A percentile compares a stretch with the other conserved stretches of the same genome.
These are phyloP conservation scores for Boletus reticulatus DNA, from an alignment of 768 basidiomycete species.

Conservation along the genomic window DNA sequence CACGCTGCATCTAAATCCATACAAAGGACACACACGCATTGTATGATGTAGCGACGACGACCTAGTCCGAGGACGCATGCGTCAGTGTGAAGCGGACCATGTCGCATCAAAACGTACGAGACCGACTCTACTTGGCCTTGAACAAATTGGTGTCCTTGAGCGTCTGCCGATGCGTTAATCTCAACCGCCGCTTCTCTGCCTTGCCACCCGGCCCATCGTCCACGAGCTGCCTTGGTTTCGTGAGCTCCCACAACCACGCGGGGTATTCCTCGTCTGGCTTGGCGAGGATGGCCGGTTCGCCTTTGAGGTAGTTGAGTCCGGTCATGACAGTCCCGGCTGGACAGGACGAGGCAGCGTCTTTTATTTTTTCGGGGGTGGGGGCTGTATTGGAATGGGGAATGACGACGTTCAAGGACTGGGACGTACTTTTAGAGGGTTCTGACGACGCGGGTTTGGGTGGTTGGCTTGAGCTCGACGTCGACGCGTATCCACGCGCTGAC, in stretches of 20 bases:
- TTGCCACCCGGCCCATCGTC: slow-evolving; percentile 77
- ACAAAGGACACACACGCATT: no score
- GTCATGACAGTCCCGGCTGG: slow-evolving; percentile 67
- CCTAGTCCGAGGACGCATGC: not conserved
- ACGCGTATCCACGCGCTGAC: slow-evolving; percentile 15
- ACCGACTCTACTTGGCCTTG: slow-evolving; percentile 59
- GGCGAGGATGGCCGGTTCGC: slow-evolving; percentile 73
- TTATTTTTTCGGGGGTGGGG: not conserved
- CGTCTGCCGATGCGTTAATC: slow-evolving; percentile 59
- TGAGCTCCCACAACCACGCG: slow-evolving; percentile 81
- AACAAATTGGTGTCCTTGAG: slow-evolving; percentile 87
- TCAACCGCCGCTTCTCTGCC: slow-evolving; percentile 52
- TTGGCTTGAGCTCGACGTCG: slow-evolving; percentile 2
- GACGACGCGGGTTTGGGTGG: slow-evolving; percentile 2
- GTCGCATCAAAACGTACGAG: not conserved
- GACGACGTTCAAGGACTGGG: not conserved
- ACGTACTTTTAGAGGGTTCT: slow-evolving; percentile 21
- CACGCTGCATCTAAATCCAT: no score
- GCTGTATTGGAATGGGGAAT: not conserved
- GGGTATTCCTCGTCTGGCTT: slow-evolving; percentile 84
- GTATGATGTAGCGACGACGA: not conserved
- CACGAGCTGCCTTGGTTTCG: slow-evolving; percentile 52
- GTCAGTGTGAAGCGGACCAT: no score
- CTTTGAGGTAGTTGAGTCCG: slow-evolving; percentile 84
- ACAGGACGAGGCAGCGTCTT: slow-evolving; percentile 55